Base-by-base conservation (phyloP, 768 basidiomycete species). In the Amanita jacksonii region DNA sequence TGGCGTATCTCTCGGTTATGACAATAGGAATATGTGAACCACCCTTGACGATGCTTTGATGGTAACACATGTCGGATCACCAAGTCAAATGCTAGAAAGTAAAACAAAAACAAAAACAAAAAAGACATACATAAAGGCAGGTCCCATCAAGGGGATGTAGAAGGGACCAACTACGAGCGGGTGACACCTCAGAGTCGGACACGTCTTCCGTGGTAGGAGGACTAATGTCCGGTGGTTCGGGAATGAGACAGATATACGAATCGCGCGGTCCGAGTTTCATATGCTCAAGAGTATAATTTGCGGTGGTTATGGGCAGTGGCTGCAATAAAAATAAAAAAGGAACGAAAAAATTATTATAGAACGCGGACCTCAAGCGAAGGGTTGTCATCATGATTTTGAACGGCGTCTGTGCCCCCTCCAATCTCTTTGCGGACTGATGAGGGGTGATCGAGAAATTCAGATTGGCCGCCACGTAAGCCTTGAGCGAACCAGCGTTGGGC, bases 11-110 rank as follows among this genome's bases (percentile, higher is more conserved):
- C 82, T 41, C 79, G 75, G 62, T 92, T 87, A 67, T 99, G 92
- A 67, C 94, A 91, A 62, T 87, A 96, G 38, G 89, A 82, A 65
- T 98, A 98, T 28, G 92, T 98, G 69, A 97, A 98, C 92, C 92
- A 96, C 30, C 82, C 79, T 69, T 90, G 86, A 53, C 78, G 78
- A 59, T 83, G 79, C 83, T 90, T 66, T 28, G 50, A 43, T 52
- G 47, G 56, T 38, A 58, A 65, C 52, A 60, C 58, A 49, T 53
- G 63, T 60, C 61, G 54, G 42, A 50, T 54, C 50, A 54, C 43
- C 42, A 22, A 34, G 33, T 45, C 38, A 31, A 32, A 46, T 52
- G 57, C 56, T 51, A 57, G 57, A 57, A 54, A 49, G 51, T 51
- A 55, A 54, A 48, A 53, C 52, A 52, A 48, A 45, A 51, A n/a